A percentile compares a stretch with the other conserved stretches of the same genome.
Evolutionary conservation across 192 early-diverging fungal species (phyloP).

Genomic region (Gryganskiella cystojenkinii): DNA sequence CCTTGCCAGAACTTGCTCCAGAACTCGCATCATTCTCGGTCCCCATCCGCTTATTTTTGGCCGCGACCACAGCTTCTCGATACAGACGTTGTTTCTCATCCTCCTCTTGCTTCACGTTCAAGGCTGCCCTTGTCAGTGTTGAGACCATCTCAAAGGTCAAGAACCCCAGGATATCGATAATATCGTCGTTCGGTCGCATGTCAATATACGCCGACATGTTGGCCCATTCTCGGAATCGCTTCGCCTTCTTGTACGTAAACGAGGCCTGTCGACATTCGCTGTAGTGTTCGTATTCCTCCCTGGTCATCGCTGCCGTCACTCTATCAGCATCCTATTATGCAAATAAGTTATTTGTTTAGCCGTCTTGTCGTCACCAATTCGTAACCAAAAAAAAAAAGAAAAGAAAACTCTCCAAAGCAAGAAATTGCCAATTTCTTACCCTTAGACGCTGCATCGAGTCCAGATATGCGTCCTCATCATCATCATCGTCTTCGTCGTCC

Average conservation of each 20-base stretch:
- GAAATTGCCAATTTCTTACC: constrained; percentile 56
- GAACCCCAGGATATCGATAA: constrained; percentile 97
- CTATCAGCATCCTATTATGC: constrained; percentile 83
- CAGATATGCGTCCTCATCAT: constrained; percentile 91
- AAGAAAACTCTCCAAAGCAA: no score
- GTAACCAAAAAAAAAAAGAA: neutral
- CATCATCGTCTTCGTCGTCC: constrained; percentile 88
- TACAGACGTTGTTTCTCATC: constrained; percentile 51
- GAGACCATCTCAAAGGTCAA: constrained; percentile 95
- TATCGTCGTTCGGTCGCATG: constrained; percentile 90
- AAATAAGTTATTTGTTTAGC: neutral
- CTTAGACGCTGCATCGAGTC: constrained; percentile 86
- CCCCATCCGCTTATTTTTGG: constrained; percentile 22
- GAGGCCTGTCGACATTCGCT: constrained; percentile 98
- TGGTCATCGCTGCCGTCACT: constrained; percentile 92
- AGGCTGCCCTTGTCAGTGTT: constrained; percentile 87
- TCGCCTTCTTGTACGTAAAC: constrained; percentile 94
- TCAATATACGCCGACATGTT: constrained; percentile 90
- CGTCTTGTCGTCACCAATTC: no score
- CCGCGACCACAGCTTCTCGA: constrained; percentile 55
- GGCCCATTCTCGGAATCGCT: constrained; percentile 96
- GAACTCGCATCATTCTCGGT: constrained; percentile 7
- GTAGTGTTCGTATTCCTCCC: constrained; percentile 99
- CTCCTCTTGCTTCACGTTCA: constrained; percentile 76
- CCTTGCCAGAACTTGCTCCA: constrained; percentile 13